Evolutionary conservation across 805 yeast species (phyloP).

Genomic region (Millerozyma acaciae): DNA sequence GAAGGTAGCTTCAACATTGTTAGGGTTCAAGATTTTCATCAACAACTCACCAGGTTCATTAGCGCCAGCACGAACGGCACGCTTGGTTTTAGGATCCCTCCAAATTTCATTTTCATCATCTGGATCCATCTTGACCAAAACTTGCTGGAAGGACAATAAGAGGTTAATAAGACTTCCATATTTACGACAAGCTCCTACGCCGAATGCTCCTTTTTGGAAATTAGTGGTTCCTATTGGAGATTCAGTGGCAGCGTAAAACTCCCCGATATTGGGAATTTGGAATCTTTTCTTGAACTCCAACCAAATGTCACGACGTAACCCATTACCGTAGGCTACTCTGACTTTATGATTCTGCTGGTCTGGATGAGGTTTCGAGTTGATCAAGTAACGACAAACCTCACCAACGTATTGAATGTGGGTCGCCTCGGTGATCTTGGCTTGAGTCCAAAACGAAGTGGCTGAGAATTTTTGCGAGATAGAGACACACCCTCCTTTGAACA

Average conservation of each 20-base stretch:
- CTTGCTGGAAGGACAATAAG: slow-evolving; percentile 51
- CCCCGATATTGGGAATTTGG: slow-evolving; percentile 73
- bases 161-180: slow-evolving; percentile 60
- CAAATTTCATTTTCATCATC: slow-evolving; percentile 70
- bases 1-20: slow-evolving; percentile 67
- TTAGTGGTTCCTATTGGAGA: slow-evolving; percentile 85
- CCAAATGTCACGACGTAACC: slow-evolving; percentile 89
- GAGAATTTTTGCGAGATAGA: slow-evolving; percentile 81
- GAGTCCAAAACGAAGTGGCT: slow-evolving; percentile 84
- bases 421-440: slow-evolving; percentile 64
- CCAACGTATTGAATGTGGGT: slow-evolving; percentile 93
- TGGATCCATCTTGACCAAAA: slow-evolving; percentile 70
- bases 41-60: slow-evolving; percentile 85
- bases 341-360: slow-evolving; percentile 62
- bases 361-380: slow-evolving; percentile 61
- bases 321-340: slow-evolving; percentile 82
- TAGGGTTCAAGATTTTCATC: slow-evolving; percentile 65
- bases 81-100: slow-evolving; percentile 63
- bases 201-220: slow-evolving; percentile 72
- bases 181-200: slow-evolving; percentile 84
- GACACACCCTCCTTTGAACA: slow-evolving; percentile 64
- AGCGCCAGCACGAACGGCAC: slow-evolving; percentile 48
- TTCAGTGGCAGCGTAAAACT: slow-evolving; percentile 92
- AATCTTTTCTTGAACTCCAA: slow-evolving; percentile 70
- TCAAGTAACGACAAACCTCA: slow-evolving; percentile 83